phyloP scores from a whole-genome alignment of 345 rosid species.

The Linum tenue region DNA sequence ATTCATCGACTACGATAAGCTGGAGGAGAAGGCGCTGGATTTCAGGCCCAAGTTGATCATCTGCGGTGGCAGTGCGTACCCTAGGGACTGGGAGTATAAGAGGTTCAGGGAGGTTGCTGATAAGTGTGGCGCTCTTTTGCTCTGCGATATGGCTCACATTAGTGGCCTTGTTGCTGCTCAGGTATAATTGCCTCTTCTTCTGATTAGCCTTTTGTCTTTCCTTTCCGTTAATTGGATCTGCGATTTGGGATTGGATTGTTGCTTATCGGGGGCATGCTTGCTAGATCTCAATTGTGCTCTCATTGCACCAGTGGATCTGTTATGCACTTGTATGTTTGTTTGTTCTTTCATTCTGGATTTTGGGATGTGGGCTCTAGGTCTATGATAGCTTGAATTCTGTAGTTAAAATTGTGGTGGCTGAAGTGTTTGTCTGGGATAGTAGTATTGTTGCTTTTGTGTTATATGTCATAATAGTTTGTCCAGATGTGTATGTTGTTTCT shows the following conservation, averaged over 20 bases:
- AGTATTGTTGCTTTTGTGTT: background rate
- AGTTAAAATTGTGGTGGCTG: background rate
- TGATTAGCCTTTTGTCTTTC: background rate
- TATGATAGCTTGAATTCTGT: background rate
- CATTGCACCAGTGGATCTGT: slow-evolving; percentile 3
- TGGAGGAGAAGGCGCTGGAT: slow-evolving; percentile 81
- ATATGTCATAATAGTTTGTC: background rate
- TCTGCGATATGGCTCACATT: slow-evolving; percentile 81
- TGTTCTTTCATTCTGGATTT: background rate
- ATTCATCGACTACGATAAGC: slow-evolving; percentile 59
- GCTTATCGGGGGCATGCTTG: background rate
- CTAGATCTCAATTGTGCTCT: background rate
- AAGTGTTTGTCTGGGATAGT: background rate
- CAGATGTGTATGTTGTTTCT: background rate
- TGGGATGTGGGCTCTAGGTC: slow-evolving; percentile 1
- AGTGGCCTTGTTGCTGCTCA: slow-evolving; percentile 88
- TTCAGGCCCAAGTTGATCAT: slow-evolving; percentile 76
- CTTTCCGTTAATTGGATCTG: slow-evolving; percentile 16
- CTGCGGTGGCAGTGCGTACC: slow-evolving; percentile 86
- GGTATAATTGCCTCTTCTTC: slow-evolving; percentile 29
- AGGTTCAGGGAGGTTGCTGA: slow-evolving; percentile 76
- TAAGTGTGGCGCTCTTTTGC: slow-evolving; percentile 55
- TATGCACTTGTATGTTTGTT: background rate
- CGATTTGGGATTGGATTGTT: background rate
- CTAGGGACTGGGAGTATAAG: slow-evolving; percentile 70